Base-by-base conservation (phyloP, 331 rosid genomes). In the Saraca asoca region DNA sequence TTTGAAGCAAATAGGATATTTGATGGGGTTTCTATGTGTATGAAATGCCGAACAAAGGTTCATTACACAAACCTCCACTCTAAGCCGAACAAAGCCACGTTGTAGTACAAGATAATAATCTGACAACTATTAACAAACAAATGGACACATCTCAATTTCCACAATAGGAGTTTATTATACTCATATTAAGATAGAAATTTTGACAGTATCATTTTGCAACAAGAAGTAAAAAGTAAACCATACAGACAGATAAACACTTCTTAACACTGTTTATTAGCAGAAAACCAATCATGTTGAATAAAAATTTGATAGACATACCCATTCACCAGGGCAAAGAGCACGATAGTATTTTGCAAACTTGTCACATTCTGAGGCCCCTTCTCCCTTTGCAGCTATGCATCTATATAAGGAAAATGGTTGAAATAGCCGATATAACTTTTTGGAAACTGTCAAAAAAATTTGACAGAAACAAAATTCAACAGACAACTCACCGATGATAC, bases 301-400 rank as follows among this genome's bases (percentile, higher is more conserved):
- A 41, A 1, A 0, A 54, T 6, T 2, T 24, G 44, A 71, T 62
- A 66, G 20, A 59, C 87, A 66, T 83, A 88, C 95, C 95, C 91
- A 88, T 88, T 88, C 95, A 53, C 84, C 88, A 52, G 95, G 95
- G 80, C 95, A 88, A 64, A 88, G 95, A 70, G 95, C 55, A 14
- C 91, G 87, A 64, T 88, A 88, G 52, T 66, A 88, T 64, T 85
- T 88, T 5, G 84, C 74, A 59, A 85, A 88, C 81, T 72, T 88
- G 5, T 85, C 91, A 17, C 95, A 88, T 68, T 88, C 95, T 2
- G 85, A 80, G 9, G 91, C 87, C 12, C 48, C 95, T 54, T 85
- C 95, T 14, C 91, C 95, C 73, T 88, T 88, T 2, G 89, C 91
- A 51, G 87, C 86, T 54, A 63, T 20, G 75, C 95, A 88, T 71